Base-by-base conservation (phyloP, 2,329 filamentous ascomycete species). In the Diaporthe velutina region DNA sequence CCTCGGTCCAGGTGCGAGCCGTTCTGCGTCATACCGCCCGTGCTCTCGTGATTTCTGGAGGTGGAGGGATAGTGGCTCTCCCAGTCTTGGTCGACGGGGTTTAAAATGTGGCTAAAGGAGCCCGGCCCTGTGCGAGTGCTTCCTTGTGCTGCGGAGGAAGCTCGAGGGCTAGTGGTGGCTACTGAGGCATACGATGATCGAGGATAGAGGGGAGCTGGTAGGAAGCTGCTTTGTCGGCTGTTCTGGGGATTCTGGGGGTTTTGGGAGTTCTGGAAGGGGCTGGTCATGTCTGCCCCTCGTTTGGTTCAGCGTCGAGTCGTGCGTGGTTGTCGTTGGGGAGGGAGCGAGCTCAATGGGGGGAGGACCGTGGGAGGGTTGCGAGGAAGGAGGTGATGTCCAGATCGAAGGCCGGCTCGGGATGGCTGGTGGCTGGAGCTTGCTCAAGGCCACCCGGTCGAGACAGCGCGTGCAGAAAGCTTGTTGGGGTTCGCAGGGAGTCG, bases 21-120 rank as follows among this genome's bases (percentile, higher is more conserved):
- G 76, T 81, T 79, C 61, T 80, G 80, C 52, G 83, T 78, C 38
- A 80, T 77, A 48, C 86, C 83, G 67, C 25, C 70, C 0, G 50
- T 40, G 38, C 35, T 61, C 40, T 72, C 45, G 33, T 72, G 73
- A 9, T 58, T 30, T 42, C 68, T 12, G 50, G 50, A 1, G 28
- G 12, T 3, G 58, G 25, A 30, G 10, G 40, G 38, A 64, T 72
- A 38, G 25, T 58, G 30, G 60, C 8, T 64, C 22, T 54, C 50
- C 58, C 55, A 71, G 75, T 79, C 80, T 60, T 83, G 83, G 77
- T 85, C 85, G 78, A 83, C 82, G 77, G 84, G 85, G 82, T 89
- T 90, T 77, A 90, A 83, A 45, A 93, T 85, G 78, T 92, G 88
- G 4, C 89, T 88, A 79, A 89, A 89, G 76, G 85, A 86, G 38